Evolutionary conservation across 176 grass and related monocot genomes (phyloP).

Genomic region (Bothriochloa decipiens): DNA sequence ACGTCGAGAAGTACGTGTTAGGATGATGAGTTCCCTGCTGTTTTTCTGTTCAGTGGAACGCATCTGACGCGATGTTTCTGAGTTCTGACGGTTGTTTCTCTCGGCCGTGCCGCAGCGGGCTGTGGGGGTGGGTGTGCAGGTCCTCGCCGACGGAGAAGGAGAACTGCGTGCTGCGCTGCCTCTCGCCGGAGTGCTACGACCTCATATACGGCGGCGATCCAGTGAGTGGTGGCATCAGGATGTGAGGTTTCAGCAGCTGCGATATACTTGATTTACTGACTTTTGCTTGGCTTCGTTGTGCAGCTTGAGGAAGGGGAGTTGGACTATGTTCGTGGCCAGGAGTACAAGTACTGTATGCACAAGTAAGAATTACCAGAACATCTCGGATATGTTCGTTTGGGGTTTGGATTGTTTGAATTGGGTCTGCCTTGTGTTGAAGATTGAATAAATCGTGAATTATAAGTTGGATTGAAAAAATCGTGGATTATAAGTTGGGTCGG

Average conservation of each 20-base stretch:
- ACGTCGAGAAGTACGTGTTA: constrained; percentile 76
- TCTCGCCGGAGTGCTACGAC: constrained; percentile 78
- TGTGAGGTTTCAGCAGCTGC: not conserved
- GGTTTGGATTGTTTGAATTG: constrained; percentile 21
- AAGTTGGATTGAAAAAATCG: not conserved
- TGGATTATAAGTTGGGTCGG: not conserved
- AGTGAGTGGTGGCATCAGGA: constrained; percentile 41
- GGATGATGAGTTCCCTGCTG: not conserved
- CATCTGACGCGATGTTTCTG: constrained; percentile 22
- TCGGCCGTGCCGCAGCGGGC: constrained; percentile 55
- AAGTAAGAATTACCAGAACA: constrained; percentile 58
- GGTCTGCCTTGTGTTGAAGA: not conserved
- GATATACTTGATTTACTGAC: constrained; percentile 21
- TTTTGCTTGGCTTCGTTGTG: not conserved
- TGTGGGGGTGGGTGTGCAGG: constrained; percentile 86
- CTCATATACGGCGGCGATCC: constrained; percentile 91
- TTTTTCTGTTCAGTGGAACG: constrained; percentile 6
- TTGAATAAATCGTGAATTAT: not conserved
- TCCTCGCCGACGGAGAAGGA: constrained; percentile 85
- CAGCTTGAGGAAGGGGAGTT: constrained; percentile 98
- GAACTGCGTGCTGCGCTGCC: constrained; percentile 91
- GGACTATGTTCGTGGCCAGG: constrained; percentile 79
- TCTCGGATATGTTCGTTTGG: not conserved
- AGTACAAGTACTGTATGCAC: constrained; percentile 98
- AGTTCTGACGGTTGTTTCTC: constrained; percentile 3